These are phyloP conservation scores for Candida maesae DNA, from an alignment of 805 yeast species.

Conservation along the genomic window DNA sequence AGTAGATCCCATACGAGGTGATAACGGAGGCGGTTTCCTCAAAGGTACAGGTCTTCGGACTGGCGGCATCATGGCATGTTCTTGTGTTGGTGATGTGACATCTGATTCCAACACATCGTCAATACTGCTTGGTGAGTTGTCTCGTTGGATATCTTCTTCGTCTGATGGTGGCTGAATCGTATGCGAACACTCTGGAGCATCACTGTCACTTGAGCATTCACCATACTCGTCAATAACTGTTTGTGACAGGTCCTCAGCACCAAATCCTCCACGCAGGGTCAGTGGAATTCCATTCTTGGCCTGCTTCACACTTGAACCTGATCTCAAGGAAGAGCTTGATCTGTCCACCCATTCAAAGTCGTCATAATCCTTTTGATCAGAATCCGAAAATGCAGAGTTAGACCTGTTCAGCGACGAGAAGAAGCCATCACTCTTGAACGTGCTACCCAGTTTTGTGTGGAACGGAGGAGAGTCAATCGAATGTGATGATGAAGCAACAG, in stretches of 20 bases:
- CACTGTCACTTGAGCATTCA: slow-evolving; percentile 2
- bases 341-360: slow-evolving; percentile 10
- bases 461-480: slow-evolving; percentile 21
- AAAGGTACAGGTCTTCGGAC: background rate
- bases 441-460: slow-evolving; percentile 10
- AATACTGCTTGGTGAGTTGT: background rate
- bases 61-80: background rate
- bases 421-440: slow-evolving; percentile 7
- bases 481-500: slow-evolving; percentile 19
- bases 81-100: background rate
- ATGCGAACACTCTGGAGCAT: background rate
- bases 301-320: slow-evolving; percentile 1
- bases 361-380: slow-evolving; percentile 4
- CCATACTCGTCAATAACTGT: slow-evolving; percentile 6
- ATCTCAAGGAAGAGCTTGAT: slow-evolving; percentile 4
- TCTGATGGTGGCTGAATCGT: slow-evolving; percentile 4
- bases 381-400: slow-evolving; percentile 4
- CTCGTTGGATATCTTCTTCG: background rate
- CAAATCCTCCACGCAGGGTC: background rate
- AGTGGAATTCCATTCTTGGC: background rate
- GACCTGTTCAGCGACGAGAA: slow-evolving; percentile 6
- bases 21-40: slow-evolving; percentile 26
- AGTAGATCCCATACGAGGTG: slow-evolving; percentile 10
- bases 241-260: slow-evolving; percentile 3
- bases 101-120: slow-evolving; percentile 1